Conservation (phyloP, 192 early-diverging fungal species). For the Chytriomyces sp. region DNA sequence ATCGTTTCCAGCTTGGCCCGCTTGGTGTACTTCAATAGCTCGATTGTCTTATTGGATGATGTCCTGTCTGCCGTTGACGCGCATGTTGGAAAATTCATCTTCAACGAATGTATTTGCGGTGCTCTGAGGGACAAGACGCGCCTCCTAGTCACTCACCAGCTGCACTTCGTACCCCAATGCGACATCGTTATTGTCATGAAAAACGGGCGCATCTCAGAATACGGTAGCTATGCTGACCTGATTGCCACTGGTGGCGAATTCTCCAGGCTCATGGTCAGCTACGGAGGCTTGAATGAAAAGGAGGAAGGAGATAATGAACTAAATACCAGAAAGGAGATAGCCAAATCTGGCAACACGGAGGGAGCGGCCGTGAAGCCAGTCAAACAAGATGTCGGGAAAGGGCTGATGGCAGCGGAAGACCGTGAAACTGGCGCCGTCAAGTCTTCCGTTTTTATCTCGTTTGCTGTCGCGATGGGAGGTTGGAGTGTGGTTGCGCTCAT, state of each 20-base stretch:
- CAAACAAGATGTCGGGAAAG: constrained; percentile 56
- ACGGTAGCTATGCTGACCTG: constrained; percentile 61
- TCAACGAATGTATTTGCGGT: constrained; percentile 69
- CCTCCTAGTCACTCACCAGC: constrained; percentile 75
- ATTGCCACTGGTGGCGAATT: constrained; percentile 57
- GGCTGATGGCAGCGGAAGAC: constrained; percentile 72
- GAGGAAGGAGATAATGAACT: constrained; percentile 69
- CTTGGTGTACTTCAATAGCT: constrained; percentile 65
- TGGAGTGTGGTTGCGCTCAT: constrained; percentile 50
- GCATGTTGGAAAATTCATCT: constrained; percentile 63
- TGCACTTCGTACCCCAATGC: constrained; percentile 69
- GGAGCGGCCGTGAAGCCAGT: constrained; percentile 63
- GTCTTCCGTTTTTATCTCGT: constrained; percentile 38
- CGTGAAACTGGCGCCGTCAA: constrained; percentile 62
- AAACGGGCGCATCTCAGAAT: constrained; percentile 63
- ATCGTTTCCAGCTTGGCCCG: constrained; percentile 52
- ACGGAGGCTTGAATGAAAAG: constrained; percentile 57
- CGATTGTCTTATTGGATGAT: constrained; percentile 62
- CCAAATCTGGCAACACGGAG: not conserved
- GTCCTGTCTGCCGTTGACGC: constrained; percentile 82
- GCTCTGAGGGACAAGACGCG: constrained; percentile 71
- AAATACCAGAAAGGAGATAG: not conserved
- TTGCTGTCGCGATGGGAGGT: constrained; percentile 44
- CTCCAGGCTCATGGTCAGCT: constrained; percentile 52
- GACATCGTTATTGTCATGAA: constrained; percentile 70